These are phyloP conservation scores for Lactifluus echinatus DNA, from an alignment of 768 basidiomycete genomes.

Conservation along the genomic window DNA sequence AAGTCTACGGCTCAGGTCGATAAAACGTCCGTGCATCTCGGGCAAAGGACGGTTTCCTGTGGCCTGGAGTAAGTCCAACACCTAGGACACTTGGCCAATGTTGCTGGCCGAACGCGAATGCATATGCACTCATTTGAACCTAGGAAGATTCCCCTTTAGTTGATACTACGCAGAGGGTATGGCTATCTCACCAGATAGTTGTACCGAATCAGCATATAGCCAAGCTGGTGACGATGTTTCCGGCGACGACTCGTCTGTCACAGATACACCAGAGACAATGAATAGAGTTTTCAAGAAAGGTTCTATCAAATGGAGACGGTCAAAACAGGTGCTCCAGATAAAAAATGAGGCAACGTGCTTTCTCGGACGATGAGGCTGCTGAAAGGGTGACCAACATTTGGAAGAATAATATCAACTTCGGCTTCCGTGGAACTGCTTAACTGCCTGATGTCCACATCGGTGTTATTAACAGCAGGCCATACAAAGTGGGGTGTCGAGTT, in stretches of 20 bases:
- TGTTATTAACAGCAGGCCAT: neutral
- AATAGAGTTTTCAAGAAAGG: constrained; percentile 62
- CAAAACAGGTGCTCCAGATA: neutral
- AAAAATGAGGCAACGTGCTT: constrained; percentile 22
- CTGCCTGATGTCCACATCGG: constrained; percentile 34
- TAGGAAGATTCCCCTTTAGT: constrained; percentile 3
- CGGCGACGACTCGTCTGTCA: constrained; percentile 40
- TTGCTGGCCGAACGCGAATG: constrained; percentile 56
- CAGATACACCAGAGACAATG: constrained; percentile 63
- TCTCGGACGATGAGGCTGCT: constrained; percentile 36
- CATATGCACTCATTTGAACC: constrained; percentile 27
- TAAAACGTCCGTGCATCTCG: constrained; percentile 43
- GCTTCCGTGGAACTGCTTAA: constrained; percentile 73
- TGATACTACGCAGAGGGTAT: neutral
- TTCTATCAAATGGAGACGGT: constrained; percentile 34
- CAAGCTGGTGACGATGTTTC: constrained; percentile 37
- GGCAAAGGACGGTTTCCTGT: constrained; percentile 47
- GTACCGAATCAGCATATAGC: constrained; percentile 39
- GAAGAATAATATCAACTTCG: constrained; percentile 54
- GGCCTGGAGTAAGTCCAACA: constrained; percentile 77
- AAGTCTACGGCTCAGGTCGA: constrained; percentile 3
- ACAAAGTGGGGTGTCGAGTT: constrained; percentile 21
- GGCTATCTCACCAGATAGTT: constrained; percentile 36
- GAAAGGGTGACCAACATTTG: constrained; percentile 27
- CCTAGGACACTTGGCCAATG: constrained; percentile 68